Conservation (phyloP, 1,284 basidiomycete genomes). For the Trichosporon sp. region DNA sequence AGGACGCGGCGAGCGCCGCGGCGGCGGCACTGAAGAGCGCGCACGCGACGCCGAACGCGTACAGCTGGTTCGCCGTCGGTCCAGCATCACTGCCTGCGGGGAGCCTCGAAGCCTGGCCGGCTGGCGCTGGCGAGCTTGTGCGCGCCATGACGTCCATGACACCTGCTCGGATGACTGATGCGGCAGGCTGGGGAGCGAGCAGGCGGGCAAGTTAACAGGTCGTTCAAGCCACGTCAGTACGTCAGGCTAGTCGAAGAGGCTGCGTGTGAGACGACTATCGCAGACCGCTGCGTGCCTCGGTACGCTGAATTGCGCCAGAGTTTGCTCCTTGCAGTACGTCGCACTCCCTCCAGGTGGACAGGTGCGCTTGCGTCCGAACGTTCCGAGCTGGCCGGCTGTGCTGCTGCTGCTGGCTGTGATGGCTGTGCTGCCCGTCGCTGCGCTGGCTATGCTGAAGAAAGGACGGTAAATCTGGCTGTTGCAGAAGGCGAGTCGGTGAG, state of each 20-base stretch:
- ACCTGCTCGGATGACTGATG: too few species aligned
- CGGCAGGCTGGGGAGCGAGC: too few species aligned
- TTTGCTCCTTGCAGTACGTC: not conserved
- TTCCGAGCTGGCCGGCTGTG: not conserved
- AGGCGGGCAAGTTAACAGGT: not conserved
- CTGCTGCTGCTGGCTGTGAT: too few species aligned
- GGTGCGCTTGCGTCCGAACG: not conserved
- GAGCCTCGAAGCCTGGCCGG: too few species aligned
- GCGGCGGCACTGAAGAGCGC: not conserved
- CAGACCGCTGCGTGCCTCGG: not conserved
- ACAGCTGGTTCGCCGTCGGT: slow-evolving; percentile 6
- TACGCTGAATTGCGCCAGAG: not conserved
- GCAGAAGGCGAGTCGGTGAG: not conserved
- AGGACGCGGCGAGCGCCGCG: slow-evolving; percentile 12
- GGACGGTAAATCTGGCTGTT: too few species aligned
- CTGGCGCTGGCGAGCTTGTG: not conserved
- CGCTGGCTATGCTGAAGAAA: too few species aligned
- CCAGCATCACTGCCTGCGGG: not conserved
- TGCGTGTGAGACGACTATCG: not conserved
- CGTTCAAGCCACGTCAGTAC: too few species aligned
- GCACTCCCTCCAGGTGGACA: not conserved
- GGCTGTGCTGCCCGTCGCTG: too few species aligned
- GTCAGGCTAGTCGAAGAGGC: not conserved
- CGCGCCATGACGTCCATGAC: not conserved
- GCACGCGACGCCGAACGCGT: slow-evolving; percentile 2